Base-by-base conservation (phyloP, 2,329 filamentous ascomycete species). In the Colletotrichum sp. region DNA sequence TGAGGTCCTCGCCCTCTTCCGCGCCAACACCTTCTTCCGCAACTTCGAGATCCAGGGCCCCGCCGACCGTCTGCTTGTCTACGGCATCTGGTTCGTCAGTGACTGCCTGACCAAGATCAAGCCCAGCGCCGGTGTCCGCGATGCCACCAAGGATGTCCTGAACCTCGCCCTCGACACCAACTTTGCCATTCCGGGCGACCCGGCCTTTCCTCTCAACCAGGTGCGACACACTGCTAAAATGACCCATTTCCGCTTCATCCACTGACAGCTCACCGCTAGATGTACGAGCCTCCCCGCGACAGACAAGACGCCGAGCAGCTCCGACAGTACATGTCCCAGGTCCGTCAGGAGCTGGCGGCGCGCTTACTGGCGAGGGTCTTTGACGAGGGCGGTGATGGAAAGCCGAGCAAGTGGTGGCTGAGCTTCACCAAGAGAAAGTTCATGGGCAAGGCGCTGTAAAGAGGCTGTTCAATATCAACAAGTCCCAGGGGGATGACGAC, bases 401-500 rank as follows among this genome's bases (percentile, higher is more conserved):
- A 91, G 86, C 92, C 92, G 71, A 91, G 88, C 86, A 92, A 98
- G 92, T 99, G 96, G 95, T 99, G 97, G 97, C 87, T 99, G 85
- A 99, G 97, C 90, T 99, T 98, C 85, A 95, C 95, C 70, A 99
- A 99, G 93, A 93, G 97, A 88, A 98, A 98, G 92, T 99, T 99
- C 84, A 99, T 99, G 97, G 96, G 96, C 85, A 99, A 99, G 92
- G 91, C 92, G 80, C 88, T 97, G 87, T 96, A 89, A 85, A 34
- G 64, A 36, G 26, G 34, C 63, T 32, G 26, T 44, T 70, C 71
- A 36, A 62, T n/a, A 55, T 30, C 15, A 28, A 36, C 52, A 75
- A 34, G 10, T 39, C 55, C 52, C 62, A 39, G 52, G 32, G 10
- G n/a, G 49, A 34, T 49, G 24, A 52, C 44, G 28, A 39, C 55